phyloP scores from a whole-genome alignment of 139 green algal genomes.

The Asterochloris erici region DNA sequence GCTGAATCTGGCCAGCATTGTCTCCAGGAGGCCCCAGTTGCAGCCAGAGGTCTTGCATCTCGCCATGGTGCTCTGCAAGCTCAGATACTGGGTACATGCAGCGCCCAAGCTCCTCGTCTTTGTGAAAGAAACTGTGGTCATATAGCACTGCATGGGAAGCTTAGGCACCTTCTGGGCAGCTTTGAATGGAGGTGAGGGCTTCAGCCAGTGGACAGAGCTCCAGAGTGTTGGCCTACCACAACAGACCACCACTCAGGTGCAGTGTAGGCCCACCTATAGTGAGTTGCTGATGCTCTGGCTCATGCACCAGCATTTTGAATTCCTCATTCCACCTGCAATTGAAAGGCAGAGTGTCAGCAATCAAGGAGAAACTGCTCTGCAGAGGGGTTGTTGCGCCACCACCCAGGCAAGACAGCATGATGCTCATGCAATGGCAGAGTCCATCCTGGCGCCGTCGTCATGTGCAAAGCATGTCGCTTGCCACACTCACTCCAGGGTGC shows the following conservation, averaged over 20 bases:
- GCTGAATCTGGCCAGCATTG: background rate
- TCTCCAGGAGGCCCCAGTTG: conserved; percentile 6
- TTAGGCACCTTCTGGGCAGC: too few species aligned
- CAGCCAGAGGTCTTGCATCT: conserved; percentile 21
- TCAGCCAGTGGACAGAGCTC: too few species aligned
- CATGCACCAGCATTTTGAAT: conserved; percentile 27
- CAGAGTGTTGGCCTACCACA: too few species aligned
- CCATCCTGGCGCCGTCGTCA: too few species aligned
- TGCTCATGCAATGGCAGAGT: too few species aligned
- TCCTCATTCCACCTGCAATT: conserved; percentile 21
- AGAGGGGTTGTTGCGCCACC: background rate
- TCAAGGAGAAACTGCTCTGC: too few species aligned
- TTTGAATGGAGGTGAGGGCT: too few species aligned
- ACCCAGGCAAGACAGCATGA: background rate
- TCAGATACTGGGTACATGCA: conserved; percentile 3
- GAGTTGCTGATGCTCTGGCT: conserved; percentile 23
- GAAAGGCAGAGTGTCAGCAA: background rate
- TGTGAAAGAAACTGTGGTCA: conserved; percentile 4
- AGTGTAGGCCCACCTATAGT: background rate
- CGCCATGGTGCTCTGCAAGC: conserved; percentile 2
- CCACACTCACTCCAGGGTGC: too few species aligned
- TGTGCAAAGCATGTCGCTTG: too few species aligned
- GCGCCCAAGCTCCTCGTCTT: conserved; percentile 18
- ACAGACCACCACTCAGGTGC: too few species aligned
- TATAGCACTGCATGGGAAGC: background rate